Evolutionary conservation across 176 grass and related monocot genomes (phyloP).

Genomic region (Panicum miliaceum): DNA sequence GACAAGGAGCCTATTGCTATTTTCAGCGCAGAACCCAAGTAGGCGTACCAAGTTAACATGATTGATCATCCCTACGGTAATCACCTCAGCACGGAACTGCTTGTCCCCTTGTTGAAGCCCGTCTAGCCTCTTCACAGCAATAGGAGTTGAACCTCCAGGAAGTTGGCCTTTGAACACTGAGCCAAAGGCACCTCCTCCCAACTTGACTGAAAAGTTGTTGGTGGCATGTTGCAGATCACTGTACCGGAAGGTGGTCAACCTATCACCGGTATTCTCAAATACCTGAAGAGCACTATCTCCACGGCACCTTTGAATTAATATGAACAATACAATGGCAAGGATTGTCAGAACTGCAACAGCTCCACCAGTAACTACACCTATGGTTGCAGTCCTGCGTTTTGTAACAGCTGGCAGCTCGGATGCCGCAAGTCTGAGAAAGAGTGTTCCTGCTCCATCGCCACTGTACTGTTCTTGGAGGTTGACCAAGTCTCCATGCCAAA

Average conservation of each 20-base stretch:
- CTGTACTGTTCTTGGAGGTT: conserved; percentile 55
- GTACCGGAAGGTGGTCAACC: conserved; percentile 59
- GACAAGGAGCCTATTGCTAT: conserved; percentile 51
- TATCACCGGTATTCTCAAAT: conserved; percentile 39
- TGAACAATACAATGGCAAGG: conserved; percentile 10
- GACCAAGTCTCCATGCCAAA: conserved; percentile 57
- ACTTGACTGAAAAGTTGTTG: conserved; percentile 61
- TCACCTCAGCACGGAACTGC: conserved; percentile 78
- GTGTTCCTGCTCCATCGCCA: conserved; percentile 39
- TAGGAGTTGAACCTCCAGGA: conserved; percentile 47
- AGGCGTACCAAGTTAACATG: conserved; percentile 71
- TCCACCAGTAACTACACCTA: conserved; percentile 27
- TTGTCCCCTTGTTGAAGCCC: conserved; percentile 74
- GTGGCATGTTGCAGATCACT: conserved; percentile 60
- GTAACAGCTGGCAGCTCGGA: conserved; percentile 50
- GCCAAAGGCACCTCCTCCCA: conserved; percentile 67
- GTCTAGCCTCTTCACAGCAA: conserved; percentile 74
- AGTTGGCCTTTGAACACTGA: conserved; percentile 60
- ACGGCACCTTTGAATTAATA: conserved; percentile 43
- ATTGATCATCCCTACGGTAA: conserved; percentile 66
- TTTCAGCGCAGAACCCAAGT: conserved; percentile 71
- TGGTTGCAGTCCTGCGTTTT: conserved; percentile 35
- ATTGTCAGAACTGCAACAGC: conserved; percentile 32
- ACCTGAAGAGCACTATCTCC: conserved; percentile 37
- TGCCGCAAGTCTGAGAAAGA: conserved; percentile 69